phyloP scores from a whole-genome alignment of 2,329 filamentous ascomycete genomes.

The Epichloe festucae region DNA sequence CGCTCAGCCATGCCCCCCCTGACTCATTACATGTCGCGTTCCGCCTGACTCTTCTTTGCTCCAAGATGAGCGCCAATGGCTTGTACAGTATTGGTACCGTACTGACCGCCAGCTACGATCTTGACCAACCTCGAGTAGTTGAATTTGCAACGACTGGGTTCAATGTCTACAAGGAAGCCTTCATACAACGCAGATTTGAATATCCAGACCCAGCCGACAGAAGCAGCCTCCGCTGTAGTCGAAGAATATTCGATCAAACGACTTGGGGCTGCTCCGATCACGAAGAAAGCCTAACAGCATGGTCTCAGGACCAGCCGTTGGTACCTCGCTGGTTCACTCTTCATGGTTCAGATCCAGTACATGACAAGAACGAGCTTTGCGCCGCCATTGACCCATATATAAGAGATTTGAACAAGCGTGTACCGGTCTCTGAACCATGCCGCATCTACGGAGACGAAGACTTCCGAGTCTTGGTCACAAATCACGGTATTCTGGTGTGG shows the following conservation, averaged over 20 bases:
- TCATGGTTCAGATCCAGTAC: not conserved
- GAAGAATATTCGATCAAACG: not conserved
- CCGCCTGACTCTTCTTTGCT: not conserved
- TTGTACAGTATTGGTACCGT: constrained; percentile 3
- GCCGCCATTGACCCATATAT: not conserved
- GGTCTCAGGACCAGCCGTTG: not conserved
- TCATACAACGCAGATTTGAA: constrained; percentile 1
- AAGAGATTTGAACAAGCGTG: not conserved
- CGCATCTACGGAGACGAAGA: constrained; percentile 2
- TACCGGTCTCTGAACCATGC: not conserved
- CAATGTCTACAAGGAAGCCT: constrained; percentile 2
- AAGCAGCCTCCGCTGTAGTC: not conserved
- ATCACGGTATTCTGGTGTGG: not conserved
- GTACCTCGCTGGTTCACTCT: not conserved
- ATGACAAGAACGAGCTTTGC: not conserved
- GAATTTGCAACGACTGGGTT: constrained; percentile 3
- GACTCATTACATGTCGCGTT: not conserved
- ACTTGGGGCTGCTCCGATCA: not conserved
- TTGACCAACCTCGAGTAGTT: not conserved
- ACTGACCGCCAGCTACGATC: not conserved
- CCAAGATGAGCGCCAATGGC: constrained; percentile 2
- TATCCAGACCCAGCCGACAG: not conserved
- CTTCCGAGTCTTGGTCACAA: not conserved
- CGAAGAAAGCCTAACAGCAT: not conserved
- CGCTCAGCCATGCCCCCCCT: not conserved